A percentile compares a stretch with the other conserved stretches of the same genome.
Evolutionary conservation across 2,329 filamentous ascomycete species (phyloP).

Genomic region (Fusarium sororula): DNA sequence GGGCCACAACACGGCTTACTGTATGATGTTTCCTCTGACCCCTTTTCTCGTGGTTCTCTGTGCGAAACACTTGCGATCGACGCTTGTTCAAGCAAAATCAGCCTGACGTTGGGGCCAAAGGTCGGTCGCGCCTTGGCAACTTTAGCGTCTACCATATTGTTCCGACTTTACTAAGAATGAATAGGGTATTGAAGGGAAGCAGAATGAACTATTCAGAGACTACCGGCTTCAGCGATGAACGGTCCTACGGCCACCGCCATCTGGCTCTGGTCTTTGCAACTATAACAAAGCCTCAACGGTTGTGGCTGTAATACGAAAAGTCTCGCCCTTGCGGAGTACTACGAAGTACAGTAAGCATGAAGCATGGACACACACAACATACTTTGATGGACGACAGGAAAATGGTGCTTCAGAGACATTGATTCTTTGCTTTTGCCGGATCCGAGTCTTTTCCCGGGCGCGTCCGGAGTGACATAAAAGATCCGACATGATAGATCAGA

Average conservation of each 20-base stretch:
- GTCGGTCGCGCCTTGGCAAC: conserved; percentile 14
- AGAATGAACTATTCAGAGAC: conserved; percentile 10
- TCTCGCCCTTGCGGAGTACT: conserved; percentile 12
- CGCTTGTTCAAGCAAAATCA: conserved; percentile 10
- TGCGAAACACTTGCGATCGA: conserved; percentile 20
- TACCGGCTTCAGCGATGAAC: conserved; percentile 1
- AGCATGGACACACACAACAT: background rate
- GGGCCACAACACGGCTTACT: conserved; percentile 25
- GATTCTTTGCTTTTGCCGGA: conserved; percentile 15
- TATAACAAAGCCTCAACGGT: conserved; percentile 27
- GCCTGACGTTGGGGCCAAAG: conserved; percentile 6
- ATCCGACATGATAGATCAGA: conserved; percentile 6
- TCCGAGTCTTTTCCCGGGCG: conserved; percentile 15
- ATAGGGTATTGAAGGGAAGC: background rate
- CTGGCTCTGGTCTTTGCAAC: background rate
- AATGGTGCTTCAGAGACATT: background rate
- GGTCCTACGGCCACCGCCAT: background rate
- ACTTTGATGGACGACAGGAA: background rate
- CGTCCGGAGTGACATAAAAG: conserved; percentile 10
- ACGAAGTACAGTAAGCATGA: background rate
- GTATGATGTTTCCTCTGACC: conserved; percentile 6
- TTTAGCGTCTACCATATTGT: conserved; percentile 10
- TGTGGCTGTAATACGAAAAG: conserved; percentile 22
- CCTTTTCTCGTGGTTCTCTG: conserved; percentile 19
- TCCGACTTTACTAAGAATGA: background rate